Evolutionary conservation across 1,284 basidiomycete genomes (phyloP), one percentile per base, ranked within the genome.

Genomic region (Ceratobasidium papillatum): DNA sequence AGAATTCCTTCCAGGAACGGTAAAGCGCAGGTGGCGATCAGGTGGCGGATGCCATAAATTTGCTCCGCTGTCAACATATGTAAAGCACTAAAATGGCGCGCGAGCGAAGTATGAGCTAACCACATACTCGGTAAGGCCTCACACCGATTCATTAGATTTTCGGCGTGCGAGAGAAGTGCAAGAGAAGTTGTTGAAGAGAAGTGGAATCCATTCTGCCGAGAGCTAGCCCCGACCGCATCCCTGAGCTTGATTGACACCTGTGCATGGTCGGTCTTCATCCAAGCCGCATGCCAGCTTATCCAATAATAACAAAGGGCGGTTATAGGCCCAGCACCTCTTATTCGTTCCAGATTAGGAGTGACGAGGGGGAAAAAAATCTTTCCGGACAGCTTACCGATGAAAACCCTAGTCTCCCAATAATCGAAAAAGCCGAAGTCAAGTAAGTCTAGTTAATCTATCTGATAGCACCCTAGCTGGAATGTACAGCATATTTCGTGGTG

Each of bases 1-100:
- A 47, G 30, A 47, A 63, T 19, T 71, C 56, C 45, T 54, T 71
- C 68, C 54, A 61, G 52, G 68, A 71, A 71, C 56, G 56, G 68
- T 59, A 59, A 71, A 30, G 68, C 30, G 22, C 14, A 30, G 61
- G 68, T 58, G 52, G 68, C 68, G 45, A 61, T 34, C 41, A 32
- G 4, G 68, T 71, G 68, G 68, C 68, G 56, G 56, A 61, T 71
- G 38, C 14, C 25, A 30, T 19, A 19, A 36, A 59, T 71, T 71
- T 59, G 41, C 32, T 9, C 36, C 19, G 22, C 68, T 59, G 68
- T 71, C 68, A 71, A 32, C n/a, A 58, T 25, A 25, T 19, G 41
- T 58, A 32, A 36, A 43, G 36, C 25, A 11, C 51, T 58, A 56
- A 38, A 45, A 45, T 41, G 17, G n/a, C 47, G 54, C 54, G 19